Base-by-base conservation (phyloP, 176 grass and related monocot genomes). In the Areca catechu region DNA sequence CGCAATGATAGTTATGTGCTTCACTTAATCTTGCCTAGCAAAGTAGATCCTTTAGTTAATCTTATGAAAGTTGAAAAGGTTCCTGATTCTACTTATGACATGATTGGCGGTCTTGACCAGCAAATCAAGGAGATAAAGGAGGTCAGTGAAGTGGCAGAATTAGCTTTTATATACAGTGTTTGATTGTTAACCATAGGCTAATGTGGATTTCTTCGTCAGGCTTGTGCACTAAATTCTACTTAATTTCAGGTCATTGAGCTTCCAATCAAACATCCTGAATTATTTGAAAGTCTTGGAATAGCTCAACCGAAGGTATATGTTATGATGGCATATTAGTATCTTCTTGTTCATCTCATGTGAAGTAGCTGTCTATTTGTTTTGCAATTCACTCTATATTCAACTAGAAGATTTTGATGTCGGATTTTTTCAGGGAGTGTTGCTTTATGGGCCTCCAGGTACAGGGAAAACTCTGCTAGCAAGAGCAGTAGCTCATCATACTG, bases 61-160 rank as follows among this genome's bases (percentile, higher is more conserved):
- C 93, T 97, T 62, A 97, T 97, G 93, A 97, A 97, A 56, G 93
- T 97, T 59, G 93, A 97, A 74, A 97, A 97, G 75, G 93, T 97
- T 71, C 93, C 93, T 49, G 93, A 97, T 80, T 97, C 93, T 50
- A 97, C 93, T 17, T 97, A 97, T 82, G 93, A 97, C 77, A 97
- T 97, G 93, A 97, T 97, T 73, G 93, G 93, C 85, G 93, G 93
- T 29, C 93, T 97, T 28, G 93, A 97, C 63, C 93, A 97, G 51
- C 93, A 97, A 76, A 97, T 97, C 62, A 97, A 97, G 65, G 93
- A 97, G 77, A 97, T 97, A 61, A 97, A 97, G 68, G 93, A 97
- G 87, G 93, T 97, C 49, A 64, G 77, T 79, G 20, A 54, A 71
- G 5, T 53, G 27, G 5, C 57, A 62, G 22, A 22, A 22, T 4